These are phyloP conservation scores for Microcyclospora tardicrescens DNA, from an alignment of 2,329 filamentous ascomycete species.

Conservation along the genomic window DNA sequence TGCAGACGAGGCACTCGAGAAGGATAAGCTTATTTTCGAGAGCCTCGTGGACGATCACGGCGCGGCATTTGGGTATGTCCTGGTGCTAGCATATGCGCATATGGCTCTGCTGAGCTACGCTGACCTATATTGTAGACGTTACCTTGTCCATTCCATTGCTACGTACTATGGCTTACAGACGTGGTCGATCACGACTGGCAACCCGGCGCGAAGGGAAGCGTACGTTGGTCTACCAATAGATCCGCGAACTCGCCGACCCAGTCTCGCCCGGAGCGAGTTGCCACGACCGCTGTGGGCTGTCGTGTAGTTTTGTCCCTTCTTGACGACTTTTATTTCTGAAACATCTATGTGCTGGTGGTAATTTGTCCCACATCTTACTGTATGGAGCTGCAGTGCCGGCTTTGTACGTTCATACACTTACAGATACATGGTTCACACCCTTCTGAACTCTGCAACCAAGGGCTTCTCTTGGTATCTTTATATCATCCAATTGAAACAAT, in stretches of 20 bases:
- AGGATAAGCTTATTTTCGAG: constrained; percentile 67
- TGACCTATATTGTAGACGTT: constrained; percentile 46
- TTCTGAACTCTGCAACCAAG: too few species aligned
- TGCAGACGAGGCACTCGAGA: constrained; percentile 39
- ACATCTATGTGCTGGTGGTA: too few species aligned
- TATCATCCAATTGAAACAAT: too few species aligned
- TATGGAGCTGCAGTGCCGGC: too few species aligned
- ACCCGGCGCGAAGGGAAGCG: constrained; percentile 62
- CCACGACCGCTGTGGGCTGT: constrained; percentile 54
- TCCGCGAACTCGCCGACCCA: constrained; percentile 20
- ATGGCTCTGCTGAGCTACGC: neutral
- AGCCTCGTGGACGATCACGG: constrained; percentile 60
- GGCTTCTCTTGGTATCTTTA: too few species aligned
- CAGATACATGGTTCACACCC: too few species aligned
- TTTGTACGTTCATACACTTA: too few species aligned
- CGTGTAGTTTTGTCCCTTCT: constrained; percentile 9
- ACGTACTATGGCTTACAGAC: constrained; percentile 84
- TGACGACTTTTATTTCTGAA: too few species aligned
- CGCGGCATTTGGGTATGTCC: constrained; percentile 64
- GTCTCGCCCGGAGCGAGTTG: constrained; percentile 29
- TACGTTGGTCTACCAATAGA: constrained; percentile 61
- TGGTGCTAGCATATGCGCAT: neutral
- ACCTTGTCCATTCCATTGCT: constrained; percentile 85
- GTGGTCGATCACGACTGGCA: constrained; percentile 60
- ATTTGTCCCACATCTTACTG: too few species aligned